Percentiles rank a stretch among this genome's conserved stretches.
Conservation (phyloP, 306 rosid species). For the Abrus precatorius region DNA sequence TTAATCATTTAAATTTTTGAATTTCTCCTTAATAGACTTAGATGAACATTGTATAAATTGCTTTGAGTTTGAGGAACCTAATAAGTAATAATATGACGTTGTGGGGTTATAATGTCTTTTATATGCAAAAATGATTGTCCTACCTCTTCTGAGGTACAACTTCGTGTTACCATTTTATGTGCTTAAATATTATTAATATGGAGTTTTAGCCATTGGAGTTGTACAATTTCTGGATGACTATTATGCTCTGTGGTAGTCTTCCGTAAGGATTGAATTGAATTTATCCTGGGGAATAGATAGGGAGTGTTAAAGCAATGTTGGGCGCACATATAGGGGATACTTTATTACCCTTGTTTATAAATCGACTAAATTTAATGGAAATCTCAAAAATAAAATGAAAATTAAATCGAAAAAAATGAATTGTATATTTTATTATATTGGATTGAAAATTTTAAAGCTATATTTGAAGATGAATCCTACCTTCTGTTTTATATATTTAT, state of each 20-base stretch:
- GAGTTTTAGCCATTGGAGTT: background rate
- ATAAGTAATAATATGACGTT: slow-evolving; percentile 24
- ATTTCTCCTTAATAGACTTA: slow-evolving; percentile 40
- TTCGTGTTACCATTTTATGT: background rate
- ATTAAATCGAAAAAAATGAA: no score
- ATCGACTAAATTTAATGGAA: no score
- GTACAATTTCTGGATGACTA: background rate
- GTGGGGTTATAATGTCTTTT: slow-evolving; percentile 37
- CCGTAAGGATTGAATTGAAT: background rate
- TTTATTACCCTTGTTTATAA: background rate
- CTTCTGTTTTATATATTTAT: no score
- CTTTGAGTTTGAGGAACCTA: slow-evolving; percentile 48
- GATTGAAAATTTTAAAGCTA: no score
- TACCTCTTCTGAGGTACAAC: background rate
- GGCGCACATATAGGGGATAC: background rate
- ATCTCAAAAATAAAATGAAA: no score
- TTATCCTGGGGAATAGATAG: background rate
- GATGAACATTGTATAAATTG: slow-evolving; percentile 55
- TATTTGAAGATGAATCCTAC: no score
- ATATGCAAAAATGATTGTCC: slow-evolving; percentile 11
- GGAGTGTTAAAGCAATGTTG: background rate
- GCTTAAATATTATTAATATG: background rate
- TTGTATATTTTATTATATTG: no score
- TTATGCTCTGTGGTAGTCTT: background rate
- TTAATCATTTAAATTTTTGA: slow-evolving; percentile 37